Evolutionary conservation across 75 land plant genomes (phyloP).

Genomic region (Adiantum capillusveneris): DNA sequence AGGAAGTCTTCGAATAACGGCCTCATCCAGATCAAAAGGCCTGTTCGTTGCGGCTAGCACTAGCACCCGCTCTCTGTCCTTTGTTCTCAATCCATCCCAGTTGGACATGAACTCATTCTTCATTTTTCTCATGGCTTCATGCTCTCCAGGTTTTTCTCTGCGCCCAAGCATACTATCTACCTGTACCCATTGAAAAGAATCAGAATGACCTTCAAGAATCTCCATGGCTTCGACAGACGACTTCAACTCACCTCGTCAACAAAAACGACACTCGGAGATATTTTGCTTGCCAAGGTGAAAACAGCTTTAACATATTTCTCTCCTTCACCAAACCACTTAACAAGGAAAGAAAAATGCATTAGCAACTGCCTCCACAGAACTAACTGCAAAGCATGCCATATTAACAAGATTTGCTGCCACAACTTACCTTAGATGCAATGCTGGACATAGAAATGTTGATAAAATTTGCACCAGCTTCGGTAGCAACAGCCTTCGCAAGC

Average conservation of each 20-base stretch:
- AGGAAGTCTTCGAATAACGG: slow-evolving; percentile 80
- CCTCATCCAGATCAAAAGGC: slow-evolving; percentile 94
- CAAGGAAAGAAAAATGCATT: slow-evolving; percentile 5
- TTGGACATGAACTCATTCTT: slow-evolving; percentile 93
- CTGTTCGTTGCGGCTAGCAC: slow-evolving; percentile 91
- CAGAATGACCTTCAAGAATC: not conserved
- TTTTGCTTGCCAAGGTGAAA: slow-evolving; percentile 81
- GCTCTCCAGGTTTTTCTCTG: slow-evolving; percentile 77
- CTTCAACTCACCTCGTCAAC: slow-evolving; percentile 66
- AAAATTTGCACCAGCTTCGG: slow-evolving; percentile 95
- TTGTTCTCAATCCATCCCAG: slow-evolving; percentile 93
- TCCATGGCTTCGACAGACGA: not conserved
- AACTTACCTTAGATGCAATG: slow-evolving; percentile 67
- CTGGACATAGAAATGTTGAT: slow-evolving; percentile 92
- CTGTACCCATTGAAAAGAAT: slow-evolving; percentile 16
- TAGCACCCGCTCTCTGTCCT: slow-evolving; percentile 74
- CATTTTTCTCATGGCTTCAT: slow-evolving; percentile 91
- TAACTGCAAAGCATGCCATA: no score
- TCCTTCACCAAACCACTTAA: slow-evolving; percentile 91
- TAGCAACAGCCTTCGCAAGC: slow-evolving; percentile 96
- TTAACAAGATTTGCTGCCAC: no score
- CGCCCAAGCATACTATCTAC: slow-evolving; percentile 83
- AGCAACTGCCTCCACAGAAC: no score
- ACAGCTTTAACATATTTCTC: slow-evolving; percentile 90
- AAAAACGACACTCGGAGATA: slow-evolving; percentile 82